phyloP scores from a whole-genome alignment of 2,329 filamentous ascomycete species.

The Raffaelea deltoideospora region DNA sequence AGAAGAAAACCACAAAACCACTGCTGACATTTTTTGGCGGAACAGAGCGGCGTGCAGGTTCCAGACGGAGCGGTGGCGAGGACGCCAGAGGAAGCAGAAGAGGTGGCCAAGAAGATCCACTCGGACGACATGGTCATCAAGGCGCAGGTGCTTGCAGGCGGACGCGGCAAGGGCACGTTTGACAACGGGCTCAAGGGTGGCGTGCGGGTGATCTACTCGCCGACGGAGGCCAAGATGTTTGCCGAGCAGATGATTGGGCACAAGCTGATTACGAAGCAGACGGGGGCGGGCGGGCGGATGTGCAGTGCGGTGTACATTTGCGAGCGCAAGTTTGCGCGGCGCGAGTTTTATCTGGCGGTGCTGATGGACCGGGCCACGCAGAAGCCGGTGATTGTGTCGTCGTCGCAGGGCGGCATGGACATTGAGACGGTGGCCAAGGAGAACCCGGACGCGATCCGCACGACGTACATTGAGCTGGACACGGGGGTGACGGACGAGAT shows the following conservation, averaged over 20 bases:
- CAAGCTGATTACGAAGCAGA: slow-evolving; percentile 99
- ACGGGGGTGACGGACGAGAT: slow-evolving; percentile 91
- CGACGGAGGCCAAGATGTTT: slow-evolving; percentile 91
- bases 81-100: slow-evolving; percentile 74
- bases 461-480: slow-evolving; percentile 88
- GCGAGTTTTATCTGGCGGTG: slow-evolving; percentile 97
- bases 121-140: slow-evolving; percentile 98
- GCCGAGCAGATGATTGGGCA: slow-evolving; percentile 99
- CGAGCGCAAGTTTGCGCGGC: slow-evolving; percentile 97
- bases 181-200: slow-evolving; percentile 98
- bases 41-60: slow-evolving; percentile 91
- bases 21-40: too few species aligned
- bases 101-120: slow-evolving; percentile 79
- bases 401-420: slow-evolving; percentile 97
- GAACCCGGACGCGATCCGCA: slow-evolving; percentile 87
- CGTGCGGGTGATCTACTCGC: slow-evolving; percentile 97
- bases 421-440: slow-evolving; percentile 98
- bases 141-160: slow-evolving; percentile 94
- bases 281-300: slow-evolving; percentile 78
- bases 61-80: slow-evolving; percentile 80
- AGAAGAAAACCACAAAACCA: too few species aligned
- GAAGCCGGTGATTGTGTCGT: slow-evolving; percentile 89
- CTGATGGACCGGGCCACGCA: slow-evolving; percentile 94
- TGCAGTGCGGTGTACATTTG: slow-evolving; percentile 98
- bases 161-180: slow-evolving; percentile 93